Percentiles rank a stretch among this genome's conserved stretches.
Evolutionary conservation across 768 basidiomycete species (phyloP).

Genomic region (Hirschioporus abietinus): DNA sequence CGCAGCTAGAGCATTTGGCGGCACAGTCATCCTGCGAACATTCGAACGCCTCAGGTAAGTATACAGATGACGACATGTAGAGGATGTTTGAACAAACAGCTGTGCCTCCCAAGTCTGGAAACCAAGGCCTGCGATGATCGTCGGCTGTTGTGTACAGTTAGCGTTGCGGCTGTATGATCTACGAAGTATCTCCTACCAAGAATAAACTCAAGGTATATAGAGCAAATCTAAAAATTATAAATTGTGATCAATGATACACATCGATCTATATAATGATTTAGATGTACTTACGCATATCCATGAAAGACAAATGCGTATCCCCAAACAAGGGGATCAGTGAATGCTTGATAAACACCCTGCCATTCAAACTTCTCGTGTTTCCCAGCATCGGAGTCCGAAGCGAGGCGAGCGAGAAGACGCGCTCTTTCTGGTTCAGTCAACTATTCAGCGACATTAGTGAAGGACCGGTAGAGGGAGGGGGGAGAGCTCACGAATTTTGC

Average conservation of each 20-base stretch:
- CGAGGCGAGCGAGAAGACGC: constrained; percentile 43
- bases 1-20: constrained; percentile 49
- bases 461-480: background rate
- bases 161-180: background rate
- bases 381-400: constrained; percentile 49
- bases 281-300: constrained; percentile 36
- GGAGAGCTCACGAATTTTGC: constrained; percentile 42
- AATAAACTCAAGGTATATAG: constrained; percentile 56
- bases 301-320: constrained; percentile 57
- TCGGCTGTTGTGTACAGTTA: constrained; percentile 34
- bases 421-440: constrained; percentile 47
- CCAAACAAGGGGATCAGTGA: constrained; percentile 56
- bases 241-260: background rate
- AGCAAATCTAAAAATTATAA: constrained; percentile 30
- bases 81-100: constrained; percentile 28
- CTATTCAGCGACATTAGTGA: constrained; percentile 22
- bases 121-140: constrained; percentile 53
- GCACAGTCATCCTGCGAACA: constrained; percentile 44
- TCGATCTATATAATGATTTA: background rate
- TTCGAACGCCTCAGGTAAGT: background rate
- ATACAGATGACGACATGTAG: background rate
- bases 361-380: constrained; percentile 51
- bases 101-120: constrained; percentile 58
- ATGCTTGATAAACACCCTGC: constrained; percentile 49
- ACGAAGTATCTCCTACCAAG: constrained; percentile 31